Evolutionary conservation across 805 yeast genomes (phyloP), one percentile per base, ranked within the genome.

Genomic region (Candida chauliodis): DNA sequence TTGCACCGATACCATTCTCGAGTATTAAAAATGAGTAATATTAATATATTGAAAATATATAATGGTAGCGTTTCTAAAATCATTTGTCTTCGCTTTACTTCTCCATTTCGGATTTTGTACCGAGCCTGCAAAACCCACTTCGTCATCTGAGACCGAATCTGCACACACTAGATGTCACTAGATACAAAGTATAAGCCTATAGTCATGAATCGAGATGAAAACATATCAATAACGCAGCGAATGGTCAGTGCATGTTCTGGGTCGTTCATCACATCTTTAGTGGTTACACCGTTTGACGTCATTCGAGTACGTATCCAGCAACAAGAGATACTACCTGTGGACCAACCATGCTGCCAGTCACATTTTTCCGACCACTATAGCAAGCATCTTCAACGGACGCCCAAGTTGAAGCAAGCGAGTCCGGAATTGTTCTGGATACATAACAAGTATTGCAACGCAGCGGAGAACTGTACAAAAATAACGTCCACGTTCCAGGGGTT

Each of bases 241-340:
- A 83, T 85, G 90, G 57, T 81, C 23, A 81, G 90, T 49, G 93
- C 95, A 0, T 79, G 88, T 49, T 69, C 78, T 32, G 95, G 95
- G 0, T 81, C 91, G 0, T 51, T 85, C 5, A 49, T 84, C 15
- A 85, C 91, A 2, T 83, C 91, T 0, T 49, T 82, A 25, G 79
- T 81, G 28, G 79, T 85, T 23, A 85, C 93, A 1, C 95, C 95
- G 1, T 76, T 85, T 58, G 95, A 85, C 57, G 93, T 85, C 27
- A 83, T 85, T 0, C 64, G 91, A 43, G 79, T 85, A 20, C 63
- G 95, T 43, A 63, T 84, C 20, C 95, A 85, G 48, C 95, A 85
- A 50, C 95, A 85, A 51, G 82, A 80, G 44, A 64, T 79, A 49
- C 59, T 84, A 30, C 67, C 68, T 13, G 39, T 49, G 9, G 37